Percentiles rank a stretch among this genome's conserved stretches.
phyloP scores from a whole-genome alignment of 169 alveolate species.

The Eimeria necatrix region DNA sequence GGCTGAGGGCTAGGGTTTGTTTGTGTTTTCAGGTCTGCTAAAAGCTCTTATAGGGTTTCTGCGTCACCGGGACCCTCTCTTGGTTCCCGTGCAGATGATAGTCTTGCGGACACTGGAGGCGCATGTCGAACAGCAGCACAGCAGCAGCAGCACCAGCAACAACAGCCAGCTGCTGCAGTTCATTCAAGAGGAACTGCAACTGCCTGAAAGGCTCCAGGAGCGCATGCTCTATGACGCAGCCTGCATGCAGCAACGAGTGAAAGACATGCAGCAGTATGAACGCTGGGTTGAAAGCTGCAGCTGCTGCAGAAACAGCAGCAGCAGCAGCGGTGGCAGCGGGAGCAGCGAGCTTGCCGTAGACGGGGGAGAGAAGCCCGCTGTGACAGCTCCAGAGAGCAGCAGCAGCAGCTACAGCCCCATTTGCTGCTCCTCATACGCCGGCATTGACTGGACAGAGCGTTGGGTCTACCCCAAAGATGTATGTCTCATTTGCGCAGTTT shows the following conservation, averaged over 20 bases:
- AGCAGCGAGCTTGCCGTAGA: neutral
- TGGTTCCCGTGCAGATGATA: conserved; percentile 75
- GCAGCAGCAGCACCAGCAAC: conserved; percentile 78
- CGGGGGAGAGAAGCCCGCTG: conserved; percentile 15
- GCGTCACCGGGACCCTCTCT: conserved; percentile 76
- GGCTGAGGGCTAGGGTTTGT: neutral
- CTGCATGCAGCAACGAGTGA: conserved; percentile 71
- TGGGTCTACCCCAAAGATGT: conserved; percentile 55
- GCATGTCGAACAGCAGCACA: conserved; percentile 77
- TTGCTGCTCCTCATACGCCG: conserved; percentile 12
- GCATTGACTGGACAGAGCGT: conserved; percentile 65
- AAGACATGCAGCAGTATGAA: conserved; percentile 54
- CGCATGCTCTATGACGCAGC: conserved; percentile 75
- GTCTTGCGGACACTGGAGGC: conserved; percentile 76
- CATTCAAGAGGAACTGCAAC: conserved; percentile 70
- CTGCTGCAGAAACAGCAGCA: neutral
- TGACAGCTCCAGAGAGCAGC: neutral
- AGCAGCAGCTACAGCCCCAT: conserved; percentile 37
- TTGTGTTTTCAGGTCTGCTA: conserved; percentile 58
- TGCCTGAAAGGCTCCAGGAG: conserved; percentile 62
- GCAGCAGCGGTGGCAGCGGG: neutral
- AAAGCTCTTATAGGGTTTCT: conserved; percentile 59
- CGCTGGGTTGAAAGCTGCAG: neutral
- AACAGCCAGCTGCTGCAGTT: conserved; percentile 58
- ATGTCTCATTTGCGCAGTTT: neutral